Conservation (phyloP, 306 rosid species). For the Pyrus communis region DNA sequence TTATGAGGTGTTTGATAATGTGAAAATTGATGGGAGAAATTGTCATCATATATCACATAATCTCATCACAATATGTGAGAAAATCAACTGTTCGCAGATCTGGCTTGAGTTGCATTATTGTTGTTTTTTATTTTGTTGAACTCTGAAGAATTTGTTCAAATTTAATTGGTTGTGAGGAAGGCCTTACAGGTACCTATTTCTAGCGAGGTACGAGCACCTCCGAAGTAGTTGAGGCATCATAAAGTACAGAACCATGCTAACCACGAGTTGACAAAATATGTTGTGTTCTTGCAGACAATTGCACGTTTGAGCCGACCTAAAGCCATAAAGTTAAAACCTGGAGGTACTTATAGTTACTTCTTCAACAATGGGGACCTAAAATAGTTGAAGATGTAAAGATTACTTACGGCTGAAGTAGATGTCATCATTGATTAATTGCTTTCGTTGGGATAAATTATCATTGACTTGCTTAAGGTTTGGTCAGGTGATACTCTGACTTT, state of each 20-base stretch:
- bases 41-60: not conserved
- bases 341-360: slow-evolving; percentile 1
- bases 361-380: slow-evolving; percentile 1
- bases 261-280: slow-evolving; percentile 20
- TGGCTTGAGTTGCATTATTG: not conserved
- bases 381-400: not conserved
- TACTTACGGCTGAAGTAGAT: not conserved
- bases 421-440: not conserved
- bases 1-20: not conserved
- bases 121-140: not conserved
- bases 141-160: not conserved
- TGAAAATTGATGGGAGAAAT: not conserved
- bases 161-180: not conserved
- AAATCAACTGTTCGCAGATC: not conserved
- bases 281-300: slow-evolving; percentile 21
- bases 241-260: slow-evolving; percentile 7
- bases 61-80: not conserved
- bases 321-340: not conserved
- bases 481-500: not conserved
- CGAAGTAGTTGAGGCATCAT: slow-evolving; percentile 23
- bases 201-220: slow-evolving; percentile 9
- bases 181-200: not conserved
- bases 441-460: not conserved
- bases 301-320: slow-evolving; percentile 2
- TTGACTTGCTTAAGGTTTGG: not conserved